Conservation (phyloP, 208 protist genomes). For the Trypanosoma conorhini region DNA sequence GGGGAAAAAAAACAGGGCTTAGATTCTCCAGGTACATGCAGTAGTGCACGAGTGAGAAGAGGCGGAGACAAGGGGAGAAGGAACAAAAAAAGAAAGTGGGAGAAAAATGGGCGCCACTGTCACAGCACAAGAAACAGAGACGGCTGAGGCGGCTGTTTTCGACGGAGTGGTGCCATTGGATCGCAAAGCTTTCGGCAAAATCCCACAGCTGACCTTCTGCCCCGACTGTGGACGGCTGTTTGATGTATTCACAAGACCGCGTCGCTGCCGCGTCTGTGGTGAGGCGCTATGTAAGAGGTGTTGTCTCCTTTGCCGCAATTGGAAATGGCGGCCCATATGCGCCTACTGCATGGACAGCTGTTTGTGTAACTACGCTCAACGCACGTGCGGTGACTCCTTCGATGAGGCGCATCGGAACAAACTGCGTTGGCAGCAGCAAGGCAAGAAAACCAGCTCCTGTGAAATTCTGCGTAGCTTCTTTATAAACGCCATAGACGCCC, state of each 20-base stretch:
- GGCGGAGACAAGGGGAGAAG: not conserved
- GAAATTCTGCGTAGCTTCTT: not conserved
- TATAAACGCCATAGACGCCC: not conserved
- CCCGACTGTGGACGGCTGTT: constrained; percentile 12
- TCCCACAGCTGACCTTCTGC: not conserved
- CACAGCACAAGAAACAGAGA: not conserved
- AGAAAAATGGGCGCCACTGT: constrained; percentile 2
- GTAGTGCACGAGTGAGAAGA: not conserved
- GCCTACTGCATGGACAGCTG: constrained; percentile 8
- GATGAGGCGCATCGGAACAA: not conserved
- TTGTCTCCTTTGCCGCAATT: constrained; percentile 7
- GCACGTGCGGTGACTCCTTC: not conserved
- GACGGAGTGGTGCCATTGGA: not conserved
- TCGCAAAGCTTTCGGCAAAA: not conserved
- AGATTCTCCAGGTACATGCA: constrained; percentile 1
- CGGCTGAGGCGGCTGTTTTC: not conserved
- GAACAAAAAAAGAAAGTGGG: not conserved
- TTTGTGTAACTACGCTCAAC: not conserved
- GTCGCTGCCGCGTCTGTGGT: constrained; percentile 12
- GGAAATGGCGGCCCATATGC: constrained; percentile 13
- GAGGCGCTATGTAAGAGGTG: constrained; percentile 6
- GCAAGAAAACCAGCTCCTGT: not conserved
- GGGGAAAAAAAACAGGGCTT: constrained; percentile 17
- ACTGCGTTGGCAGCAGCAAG: not conserved
- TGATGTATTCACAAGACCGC: not conserved